Evolutionary conservation across 1,284 basidiomycete species (phyloP).

Genomic region (Sanghuangporus sanghuang): DNA sequence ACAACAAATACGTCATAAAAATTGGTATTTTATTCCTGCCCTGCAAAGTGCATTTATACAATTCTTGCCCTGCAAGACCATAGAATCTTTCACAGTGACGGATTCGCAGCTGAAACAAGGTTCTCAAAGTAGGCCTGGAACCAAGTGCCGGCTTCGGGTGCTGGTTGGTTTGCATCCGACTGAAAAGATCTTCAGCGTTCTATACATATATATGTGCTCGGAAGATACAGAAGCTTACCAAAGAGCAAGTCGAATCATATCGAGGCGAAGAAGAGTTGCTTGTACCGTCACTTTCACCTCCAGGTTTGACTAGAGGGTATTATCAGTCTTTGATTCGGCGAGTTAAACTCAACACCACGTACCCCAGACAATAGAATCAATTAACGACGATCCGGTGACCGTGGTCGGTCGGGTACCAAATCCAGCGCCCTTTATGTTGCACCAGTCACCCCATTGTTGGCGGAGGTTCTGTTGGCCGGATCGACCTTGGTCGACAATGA

Average conservation of each 20-base stretch:
- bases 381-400: slow-evolving; percentile 47
- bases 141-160: slow-evolving; percentile 60
- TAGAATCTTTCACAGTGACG: slow-evolving; percentile 36
- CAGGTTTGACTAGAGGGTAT: slow-evolving; percentile 42
- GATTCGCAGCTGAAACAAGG: slow-evolving; percentile 49
- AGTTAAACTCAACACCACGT: neutral
- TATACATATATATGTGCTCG: neutral
- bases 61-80: neutral
- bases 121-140: slow-evolving; percentile 59
- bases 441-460: slow-evolving; percentile 48
- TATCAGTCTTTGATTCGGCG: neutral
- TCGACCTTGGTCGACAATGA: slow-evolving; percentile 62
- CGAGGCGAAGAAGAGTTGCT: slow-evolving; percentile 52
- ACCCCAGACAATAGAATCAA: slow-evolving; percentile 60
- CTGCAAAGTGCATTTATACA: neutral
- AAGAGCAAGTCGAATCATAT: slow-evolving; percentile 50
- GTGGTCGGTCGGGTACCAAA: slow-evolving; percentile 57
- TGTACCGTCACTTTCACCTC: slow-evolving; percentile 64
- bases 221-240: slow-evolving; percentile 31
- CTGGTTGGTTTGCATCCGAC: slow-evolving; percentile 48
- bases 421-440: slow-evolving; percentile 59
- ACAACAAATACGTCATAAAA: neutral
- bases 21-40: neutral
- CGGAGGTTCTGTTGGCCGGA: slow-evolving; percentile 59
- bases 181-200: slow-evolving; percentile 21